A percentile compares a stretch with the other conserved stretches of the same genome.
phyloP scores from a whole-genome alignment of 345 rosid genomes.

The Gossypium longicalyx region DNA sequence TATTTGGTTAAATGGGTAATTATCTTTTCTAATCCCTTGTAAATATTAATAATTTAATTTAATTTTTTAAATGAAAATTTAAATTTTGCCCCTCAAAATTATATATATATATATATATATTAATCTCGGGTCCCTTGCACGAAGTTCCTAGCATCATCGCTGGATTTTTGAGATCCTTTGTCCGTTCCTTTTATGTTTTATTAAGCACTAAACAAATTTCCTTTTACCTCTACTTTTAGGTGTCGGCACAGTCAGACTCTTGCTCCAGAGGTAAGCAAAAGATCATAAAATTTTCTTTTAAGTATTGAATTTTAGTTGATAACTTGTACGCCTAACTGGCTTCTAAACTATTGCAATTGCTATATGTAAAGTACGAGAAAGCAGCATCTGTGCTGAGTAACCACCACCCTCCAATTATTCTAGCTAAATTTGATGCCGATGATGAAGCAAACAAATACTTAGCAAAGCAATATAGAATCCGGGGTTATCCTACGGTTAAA shows the following conservation, averaged over 20 bases:
- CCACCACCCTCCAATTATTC: conserved; percentile 51
- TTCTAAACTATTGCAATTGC: neutral
- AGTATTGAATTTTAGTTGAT: neutral
- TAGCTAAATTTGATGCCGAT: conserved; percentile 90
- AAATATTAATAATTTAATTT: no score
- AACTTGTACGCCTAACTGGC: neutral
- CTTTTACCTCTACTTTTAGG: conserved; percentile 36
- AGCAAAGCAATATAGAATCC: conserved; percentile 50
- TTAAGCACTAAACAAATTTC: neutral
- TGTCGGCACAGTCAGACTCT: conserved; percentile 91
- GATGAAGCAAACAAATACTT: conserved; percentile 61
- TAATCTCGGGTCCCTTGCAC: no score
- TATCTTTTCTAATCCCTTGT: no score
- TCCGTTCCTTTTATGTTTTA: neutral
- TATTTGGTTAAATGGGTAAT: no score
- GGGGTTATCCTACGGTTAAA: conserved; percentile 84
- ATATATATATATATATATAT: no score
- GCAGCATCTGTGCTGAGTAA: conserved; percentile 79
- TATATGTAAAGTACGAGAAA: conserved; percentile 64
- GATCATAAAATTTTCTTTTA: neutral
- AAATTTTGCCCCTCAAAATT: no score
- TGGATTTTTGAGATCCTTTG: neutral
- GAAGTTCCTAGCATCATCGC: no score
- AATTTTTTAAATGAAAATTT: no score
- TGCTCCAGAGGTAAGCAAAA: conserved; percentile 73